A percentile compares a stretch with the other conserved stretches of the same genome.
These are phyloP conservation scores for Nicotiana tomentosiformis DNA, from an alignment of 257 asterid species.

Conservation along the genomic window DNA sequence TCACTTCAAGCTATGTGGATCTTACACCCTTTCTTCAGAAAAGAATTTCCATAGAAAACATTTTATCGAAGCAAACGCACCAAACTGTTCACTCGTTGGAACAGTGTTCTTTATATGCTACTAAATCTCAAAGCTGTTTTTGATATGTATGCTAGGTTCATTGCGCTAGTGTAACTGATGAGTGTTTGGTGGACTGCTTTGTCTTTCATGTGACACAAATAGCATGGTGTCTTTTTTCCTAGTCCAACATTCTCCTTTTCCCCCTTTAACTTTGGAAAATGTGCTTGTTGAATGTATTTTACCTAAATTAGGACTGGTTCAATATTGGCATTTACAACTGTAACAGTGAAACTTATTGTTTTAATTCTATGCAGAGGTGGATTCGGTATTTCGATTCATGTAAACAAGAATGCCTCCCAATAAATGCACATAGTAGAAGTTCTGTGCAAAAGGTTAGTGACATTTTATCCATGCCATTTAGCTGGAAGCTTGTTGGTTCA, in stretches of 20 bases:
- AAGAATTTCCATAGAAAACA: no score
- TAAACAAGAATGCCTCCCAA: slow-evolving; percentile 73
- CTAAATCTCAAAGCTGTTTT: no score
- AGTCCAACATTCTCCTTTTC: background rate
- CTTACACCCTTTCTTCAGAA: no score
- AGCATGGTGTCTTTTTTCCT: background rate
- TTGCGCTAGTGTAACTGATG: background rate
- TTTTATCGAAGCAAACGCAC: no score
- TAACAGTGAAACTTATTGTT: slow-evolving; percentile 5
- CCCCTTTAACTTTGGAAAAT: background rate
- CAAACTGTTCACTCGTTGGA: no score
- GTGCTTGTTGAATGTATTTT: background rate
- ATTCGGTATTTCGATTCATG: slow-evolving; percentile 48
- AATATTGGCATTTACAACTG: background rate
- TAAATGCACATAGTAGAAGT: slow-evolving; percentile 85
- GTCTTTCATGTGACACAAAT: background rate
- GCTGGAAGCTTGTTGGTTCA: background rate
- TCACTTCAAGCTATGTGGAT: no score
- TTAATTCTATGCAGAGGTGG: slow-evolving; percentile 63
- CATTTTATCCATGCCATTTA: background rate
- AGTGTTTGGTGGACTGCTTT: background rate
- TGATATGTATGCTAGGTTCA: background rate
- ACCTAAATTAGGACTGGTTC: background rate
- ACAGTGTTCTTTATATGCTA: no score
- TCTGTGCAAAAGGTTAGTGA: slow-evolving; percentile 77